These are phyloP conservation scores for Halophytophthora batemanensis DNA, from an alignment of 352 stramenopile genomes.

Conservation along the genomic window DNA sequence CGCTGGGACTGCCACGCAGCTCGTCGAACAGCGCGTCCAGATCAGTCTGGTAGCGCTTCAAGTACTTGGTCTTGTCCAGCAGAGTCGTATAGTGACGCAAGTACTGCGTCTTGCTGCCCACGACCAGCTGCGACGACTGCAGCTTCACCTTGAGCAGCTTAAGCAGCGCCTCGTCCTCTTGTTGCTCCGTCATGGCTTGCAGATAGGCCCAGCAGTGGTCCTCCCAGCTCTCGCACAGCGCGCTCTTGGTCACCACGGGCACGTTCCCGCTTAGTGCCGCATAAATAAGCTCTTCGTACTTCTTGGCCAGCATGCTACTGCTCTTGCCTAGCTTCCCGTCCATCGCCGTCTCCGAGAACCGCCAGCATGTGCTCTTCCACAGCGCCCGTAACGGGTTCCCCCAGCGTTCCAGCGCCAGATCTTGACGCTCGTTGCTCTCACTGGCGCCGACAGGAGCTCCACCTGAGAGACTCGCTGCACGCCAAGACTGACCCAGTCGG, in stretches of 20 bases:
- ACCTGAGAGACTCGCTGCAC: slow-evolving; percentile 71
- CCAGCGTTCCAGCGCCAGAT: slow-evolving; percentile 60
- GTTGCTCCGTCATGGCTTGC: slow-evolving; percentile 58
- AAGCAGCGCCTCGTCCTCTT: slow-evolving; percentile 68
- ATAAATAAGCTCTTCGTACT: slow-evolving; percentile 83
- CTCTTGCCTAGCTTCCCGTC: slow-evolving; percentile 53
- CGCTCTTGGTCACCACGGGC: slow-evolving; percentile 54
- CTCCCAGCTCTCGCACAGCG: slow-evolving; percentile 79
- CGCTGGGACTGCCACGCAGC: slow-evolving; percentile 53
- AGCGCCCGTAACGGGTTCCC: slow-evolving; percentile 79
- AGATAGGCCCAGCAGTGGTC: slow-evolving; percentile 85
- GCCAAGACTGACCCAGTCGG: slow-evolving; percentile 70
- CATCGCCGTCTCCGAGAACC: slow-evolving; percentile 54
- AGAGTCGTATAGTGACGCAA: slow-evolving; percentile 49
- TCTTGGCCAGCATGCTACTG: slow-evolving; percentile 53
- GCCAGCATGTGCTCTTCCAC: slow-evolving; percentile 87
- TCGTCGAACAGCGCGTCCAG: slow-evolving; percentile 79
- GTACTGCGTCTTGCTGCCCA: slow-evolving; percentile 64
- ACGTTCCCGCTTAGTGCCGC: slow-evolving; percentile 74
- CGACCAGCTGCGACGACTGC: slow-evolving; percentile 68
- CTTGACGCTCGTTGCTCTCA: slow-evolving; percentile 45
- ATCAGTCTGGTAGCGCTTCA: slow-evolving; percentile 70
- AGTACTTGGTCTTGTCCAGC: slow-evolving; percentile 69
- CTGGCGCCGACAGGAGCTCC: slow-evolving; percentile 54
- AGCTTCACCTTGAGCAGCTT: slow-evolving; percentile 74